Evolutionary conservation across 225 moss, liverwort and hornwort species (phyloP), one percentile per base, ranked within the genome.

Genomic region (Marchantia paleacea): DNA sequence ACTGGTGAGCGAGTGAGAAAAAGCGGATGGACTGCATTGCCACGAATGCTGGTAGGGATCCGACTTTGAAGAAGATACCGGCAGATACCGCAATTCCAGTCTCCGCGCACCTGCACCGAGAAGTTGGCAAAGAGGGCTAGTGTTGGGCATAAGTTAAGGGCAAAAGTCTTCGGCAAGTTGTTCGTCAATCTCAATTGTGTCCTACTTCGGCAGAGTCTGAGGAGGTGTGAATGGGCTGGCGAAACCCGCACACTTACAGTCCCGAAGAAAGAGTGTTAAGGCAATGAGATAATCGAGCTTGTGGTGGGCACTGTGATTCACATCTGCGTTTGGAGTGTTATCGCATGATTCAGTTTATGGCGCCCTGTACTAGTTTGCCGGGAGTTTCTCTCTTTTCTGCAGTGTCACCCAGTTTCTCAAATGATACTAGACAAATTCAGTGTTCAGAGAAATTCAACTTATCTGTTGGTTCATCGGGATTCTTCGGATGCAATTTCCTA

Each of bases 311-410:
- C 62, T 62, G 30, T 68, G 68, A 28, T 68, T 68, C 12, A 68
- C 10, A 3, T 29, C 26, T 8, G 16, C 15, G 29, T 4, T 73
- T 12, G 29, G 30, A 68, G 10, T 55, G 9, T 10, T 3, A 47
- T 39, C 68, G 79, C 69, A 69, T 61, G 72, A 72, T 28, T 73
- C 52, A 19, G 74, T 81, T 74, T 13, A 81, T 81, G 81, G 81
- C 81, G 60, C 31, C 74, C 63, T 62, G 61, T 52, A 49, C 55
- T 30, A 52, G 52, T 66, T 47, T 75, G 50, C n/a, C 49, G 14
- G 74, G 81, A 52, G 81, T 67, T 26, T 66, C 75, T 52, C 53
- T 55, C 64, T 75, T 53, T 24, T 29, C 62, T 52, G 20, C 52
- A 30, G 26, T 75, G 63, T 11, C 58, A 19, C 28, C 81, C 39